Base-by-base conservation (phyloP, 2,329 filamentous ascomycete species). In the Metarhizium album region DNA sequence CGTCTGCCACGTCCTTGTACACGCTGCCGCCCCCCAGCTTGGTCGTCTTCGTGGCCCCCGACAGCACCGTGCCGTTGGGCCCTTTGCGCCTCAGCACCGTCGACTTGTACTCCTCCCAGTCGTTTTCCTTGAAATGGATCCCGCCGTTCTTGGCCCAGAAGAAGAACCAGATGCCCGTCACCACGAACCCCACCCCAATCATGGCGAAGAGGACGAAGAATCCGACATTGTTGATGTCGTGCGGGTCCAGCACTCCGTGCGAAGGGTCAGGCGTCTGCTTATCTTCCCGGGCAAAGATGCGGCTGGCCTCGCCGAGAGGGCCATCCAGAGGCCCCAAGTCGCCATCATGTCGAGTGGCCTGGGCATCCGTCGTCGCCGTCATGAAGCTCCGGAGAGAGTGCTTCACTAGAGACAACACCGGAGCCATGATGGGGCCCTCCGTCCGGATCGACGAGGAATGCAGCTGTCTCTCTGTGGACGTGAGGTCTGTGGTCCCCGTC, bases 41-140 rank as follows among this genome's bases (percentile, higher is more conserved):
- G 1, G 90, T 96, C 60, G 82, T 84, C 60, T 82, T 81, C 1
- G 90, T 95, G 0, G 87, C 90, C 50, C 88, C 87, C 50, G 82
- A 86, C 4, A 96, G 74, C 1, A 91, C 83, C 43, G 86, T 90
- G 40, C 91, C 91, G 68, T 96, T 90, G 4, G 90, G 89, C 1
- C 90, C 90, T 62, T 86, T 90, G 49, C 90, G 86, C 42, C 93
- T 80, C 45, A 98, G 70, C 2, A 98, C 93, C 0, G 91, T 96
- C 1, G 86, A 85, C 67, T 97, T 97, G 80, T 98, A 98, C 63
- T 98, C 93, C 5, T 97, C 91, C 91, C 93, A 98, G 69, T 98
- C 93, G 35, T 81, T 76, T 55, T 94, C 73, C 45, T 79, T 78
- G 76, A 90, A 97, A 56, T 86, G 74, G 72, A 97, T 96, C 14